phyloP scores from a whole-genome alignment of 106 monocot species.

The Ottelia alismoides region DNA sequence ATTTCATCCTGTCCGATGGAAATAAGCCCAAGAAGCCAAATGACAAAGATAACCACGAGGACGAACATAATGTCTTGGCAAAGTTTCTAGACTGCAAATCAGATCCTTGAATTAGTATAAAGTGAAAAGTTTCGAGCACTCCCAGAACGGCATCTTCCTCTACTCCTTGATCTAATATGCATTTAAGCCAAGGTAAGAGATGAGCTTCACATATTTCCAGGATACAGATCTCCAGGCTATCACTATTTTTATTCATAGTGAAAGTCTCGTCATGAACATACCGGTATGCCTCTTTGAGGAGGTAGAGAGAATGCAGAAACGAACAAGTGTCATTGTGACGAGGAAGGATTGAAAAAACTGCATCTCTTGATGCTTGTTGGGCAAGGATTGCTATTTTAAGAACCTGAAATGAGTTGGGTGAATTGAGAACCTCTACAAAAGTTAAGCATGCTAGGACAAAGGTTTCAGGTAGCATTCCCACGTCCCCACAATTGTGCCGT shows the following conservation, averaged over 20 bases:
- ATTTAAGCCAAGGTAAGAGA: constrained; percentile 70
- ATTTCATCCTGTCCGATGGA: constrained; percentile 57
- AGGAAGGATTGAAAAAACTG: constrained; percentile 35
- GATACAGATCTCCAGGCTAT: constrained; percentile 30
- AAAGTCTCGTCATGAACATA: constrained; percentile 18
- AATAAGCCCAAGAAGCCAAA: constrained; percentile 70
- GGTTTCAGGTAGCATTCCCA: constrained; percentile 48
- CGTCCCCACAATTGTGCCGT: constrained; percentile 31
- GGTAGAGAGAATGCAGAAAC: constrained; percentile 45
- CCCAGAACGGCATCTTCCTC: constrained; percentile 51
- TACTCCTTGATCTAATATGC: constrained; percentile 37
- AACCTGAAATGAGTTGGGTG: constrained; percentile 37
- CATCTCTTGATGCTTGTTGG: constrained; percentile 51
- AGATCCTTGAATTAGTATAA: constrained; percentile 52
- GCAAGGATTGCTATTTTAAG: constrained; percentile 29
- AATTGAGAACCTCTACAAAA: constrained; percentile 58
- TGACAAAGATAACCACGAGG: constrained; percentile 70
- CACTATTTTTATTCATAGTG: constrained; percentile 4
- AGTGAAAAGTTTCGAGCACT: constrained; percentile 75
- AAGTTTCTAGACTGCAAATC: constrained; percentile 27
- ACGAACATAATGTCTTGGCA: constrained; percentile 38
- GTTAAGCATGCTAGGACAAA: constrained; percentile 56
- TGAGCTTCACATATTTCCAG: constrained; percentile 49
- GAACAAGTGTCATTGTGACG: constrained; percentile 12
- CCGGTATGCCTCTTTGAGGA: constrained; percentile 54